A percentile compares a stretch with the other conserved stretches of the same genome.
Evolutionary conservation across 495 filamentous ascomycete species (phyloP).

Genomic region (Penicillium daleae): DNA sequence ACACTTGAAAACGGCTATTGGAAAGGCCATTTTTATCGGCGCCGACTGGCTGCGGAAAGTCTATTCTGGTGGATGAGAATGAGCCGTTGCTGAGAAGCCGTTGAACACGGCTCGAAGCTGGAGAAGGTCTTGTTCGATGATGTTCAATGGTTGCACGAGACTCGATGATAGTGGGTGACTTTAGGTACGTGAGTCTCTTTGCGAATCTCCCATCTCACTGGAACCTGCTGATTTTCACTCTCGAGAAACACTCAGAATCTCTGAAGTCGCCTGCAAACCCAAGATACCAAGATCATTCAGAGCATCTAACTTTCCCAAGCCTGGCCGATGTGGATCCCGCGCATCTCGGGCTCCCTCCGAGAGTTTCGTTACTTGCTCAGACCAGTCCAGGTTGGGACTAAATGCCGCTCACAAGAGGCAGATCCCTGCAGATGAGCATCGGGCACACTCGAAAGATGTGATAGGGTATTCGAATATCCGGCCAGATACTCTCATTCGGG

Average conservation of each 20-base stretch:
- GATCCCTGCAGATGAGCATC: slow-evolving; percentile 1
- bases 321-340: background rate
- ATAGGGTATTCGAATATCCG: slow-evolving; percentile 10
- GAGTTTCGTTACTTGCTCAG: background rate
- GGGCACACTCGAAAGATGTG: background rate
- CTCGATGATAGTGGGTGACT: background rate
- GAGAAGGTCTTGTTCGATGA: background rate
- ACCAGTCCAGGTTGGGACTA: slow-evolving; percentile 6
- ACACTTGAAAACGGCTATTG: slow-evolving; percentile 16
- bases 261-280: background rate
- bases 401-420: slow-evolving; percentile 1
- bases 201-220: background rate
- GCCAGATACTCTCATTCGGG: slow-evolving; percentile 1
- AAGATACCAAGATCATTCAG: no score
- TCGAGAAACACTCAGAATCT: background rate
- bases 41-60: background rate
- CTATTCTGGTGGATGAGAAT: background rate
- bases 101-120: background rate
- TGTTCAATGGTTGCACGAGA: background rate
- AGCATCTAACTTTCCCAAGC: background rate
- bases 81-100: background rate
- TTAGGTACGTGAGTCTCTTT: background rate
- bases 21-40: background rate
- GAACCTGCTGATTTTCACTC: background rate
- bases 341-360: slow-evolving; percentile 23